Base-by-base conservation (phyloP, 2,329 filamentous ascomycete genomes). In the Ascochyta fabae region DNA sequence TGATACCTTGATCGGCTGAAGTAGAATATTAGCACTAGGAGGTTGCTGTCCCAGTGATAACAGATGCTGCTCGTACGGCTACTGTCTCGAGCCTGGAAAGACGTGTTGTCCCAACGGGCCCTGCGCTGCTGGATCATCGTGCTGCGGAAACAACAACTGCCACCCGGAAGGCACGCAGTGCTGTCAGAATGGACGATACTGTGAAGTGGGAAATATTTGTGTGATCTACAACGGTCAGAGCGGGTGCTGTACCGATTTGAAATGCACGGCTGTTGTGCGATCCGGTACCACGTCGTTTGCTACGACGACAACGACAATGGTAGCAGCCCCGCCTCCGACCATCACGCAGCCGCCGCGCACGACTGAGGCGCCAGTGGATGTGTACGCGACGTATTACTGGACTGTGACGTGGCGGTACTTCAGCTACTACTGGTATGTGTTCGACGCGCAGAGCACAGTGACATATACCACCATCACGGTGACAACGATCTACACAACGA, bases 321-420 rank as follows among this genome's bases (percentile, higher is more conserved):
- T 10, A 29, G 40, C 6, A 26, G 35, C 49, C 6, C 15, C 46
- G 13, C n/a, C 46, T 1, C 48, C 53, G 5, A 41, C 48, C 1
- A 54, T 60, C 31, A 62, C 58, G 16, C 48, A 49, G n/a, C 58
- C 60, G 8, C 46, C 52, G 15, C 26, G 42, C 1, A 58, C 58
- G 8, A 59, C 54, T 1, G 26, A 43, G 31, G 36, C 47, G 16
- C 42, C 46, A 8, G 60, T 35, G 4, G 58, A 55, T 12, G 43
- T 13, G 7, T 55, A 51, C 42, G 45, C 50, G 6, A 56, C 58
- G 4, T 64, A 58, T 34, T 61, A 61, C 43, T 61, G 58, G 61
- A 64, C 61, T 8, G 59, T 64, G 19, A 59, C 55, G 23, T 61
- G 61, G 61, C 60, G 61, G 52, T 64, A 64, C 31, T 46, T 48